Evolutionary conservation across 1,284 basidiomycete genomes (phyloP).

Genomic region (Ganoderma sinense): DNA sequence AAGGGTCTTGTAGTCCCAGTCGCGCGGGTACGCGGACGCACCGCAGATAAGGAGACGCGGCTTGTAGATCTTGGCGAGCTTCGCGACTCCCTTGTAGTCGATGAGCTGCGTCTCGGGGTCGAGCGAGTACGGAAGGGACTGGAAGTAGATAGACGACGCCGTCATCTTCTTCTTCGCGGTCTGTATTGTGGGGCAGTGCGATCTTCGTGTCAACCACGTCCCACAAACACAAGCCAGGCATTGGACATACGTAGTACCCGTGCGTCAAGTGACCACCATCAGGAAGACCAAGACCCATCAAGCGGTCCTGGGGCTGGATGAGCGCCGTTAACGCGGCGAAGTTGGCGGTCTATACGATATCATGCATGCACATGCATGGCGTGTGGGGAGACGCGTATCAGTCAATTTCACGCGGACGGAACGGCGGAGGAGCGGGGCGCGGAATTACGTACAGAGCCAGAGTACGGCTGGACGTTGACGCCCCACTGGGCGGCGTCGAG

Average conservation of each 20-base stretch:
- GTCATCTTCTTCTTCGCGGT: conserved; percentile 99
- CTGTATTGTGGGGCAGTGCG: conserved; percentile 51
- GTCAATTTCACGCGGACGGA: background rate
- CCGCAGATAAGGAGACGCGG: conserved; percentile 97
- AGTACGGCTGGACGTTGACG: conserved; percentile 99
- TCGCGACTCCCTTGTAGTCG: conserved; percentile 87
- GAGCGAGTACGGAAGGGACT: conserved; percentile 96
- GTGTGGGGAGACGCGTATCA: background rate
- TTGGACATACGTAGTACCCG: conserved; percentile 86
- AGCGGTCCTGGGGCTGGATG: conserved; percentile 96
- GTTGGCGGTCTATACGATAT: conserved; percentile 51
- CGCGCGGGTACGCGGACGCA: conserved; percentile 98
- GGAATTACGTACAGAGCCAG: conserved; percentile 65
- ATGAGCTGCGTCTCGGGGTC: conserved; percentile 88
- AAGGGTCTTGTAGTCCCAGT: conserved; percentile 94
- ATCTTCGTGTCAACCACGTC: background rate
- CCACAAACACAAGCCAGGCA: background rate
- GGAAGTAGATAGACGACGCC: conserved; percentile 99
- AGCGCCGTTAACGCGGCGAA: conserved; percentile 98
- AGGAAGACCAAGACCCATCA: conserved; percentile 99
- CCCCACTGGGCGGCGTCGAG: conserved; percentile 95
- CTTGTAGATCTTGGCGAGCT: conserved; percentile 96
- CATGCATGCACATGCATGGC: background rate
- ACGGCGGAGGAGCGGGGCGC: conserved; percentile 7
- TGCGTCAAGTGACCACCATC: conserved; percentile 99